A percentile compares a stretch with the other conserved stretches of the same genome.
These are phyloP conservation scores for Leccinum ochraceum DNA, from an alignment of 768 basidiomycete species.

Conservation along the genomic window DNA sequence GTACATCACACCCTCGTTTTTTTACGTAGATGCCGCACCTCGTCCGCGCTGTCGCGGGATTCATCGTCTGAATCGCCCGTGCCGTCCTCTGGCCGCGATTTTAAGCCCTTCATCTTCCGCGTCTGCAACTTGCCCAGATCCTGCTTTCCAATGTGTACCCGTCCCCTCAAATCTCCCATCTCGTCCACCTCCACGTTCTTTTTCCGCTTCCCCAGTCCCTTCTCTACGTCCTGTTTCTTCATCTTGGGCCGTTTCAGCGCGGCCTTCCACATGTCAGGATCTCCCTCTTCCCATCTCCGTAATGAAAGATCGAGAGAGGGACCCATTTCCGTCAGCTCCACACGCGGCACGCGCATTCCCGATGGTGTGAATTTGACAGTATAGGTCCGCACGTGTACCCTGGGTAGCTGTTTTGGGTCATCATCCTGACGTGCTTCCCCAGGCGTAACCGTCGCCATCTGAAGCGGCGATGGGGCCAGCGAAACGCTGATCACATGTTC, in stretches of 20 bases:
- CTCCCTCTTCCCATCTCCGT: conserved; percentile 72
- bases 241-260: conserved; percentile 86
- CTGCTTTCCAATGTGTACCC: conserved; percentile 87
- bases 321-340: conserved; percentile 86
- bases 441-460: not conserved
- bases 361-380: conserved; percentile 72
- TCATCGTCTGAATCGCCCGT: not conserved
- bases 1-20: conserved; percentile 13
- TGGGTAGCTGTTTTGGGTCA: conserved; percentile 58
- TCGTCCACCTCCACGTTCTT: conserved; percentile 97
- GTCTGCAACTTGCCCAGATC: conserved; percentile 85
- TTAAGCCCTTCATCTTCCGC: conserved; percentile 96
- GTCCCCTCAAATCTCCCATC: conserved; percentile 95
- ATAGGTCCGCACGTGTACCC: conserved; percentile 88
- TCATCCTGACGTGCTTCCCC: conserved; percentile 38
- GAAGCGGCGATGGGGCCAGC: conserved; percentile 60
- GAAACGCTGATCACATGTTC: conserved; percentile 88
- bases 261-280: conserved; percentile 75
- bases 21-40: conserved; percentile 22
- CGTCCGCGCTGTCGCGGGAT: conserved; percentile 18
- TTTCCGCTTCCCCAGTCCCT: conserved; percentile 85
- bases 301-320: conserved; percentile 84
- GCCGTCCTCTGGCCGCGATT: conserved; percentile 33
- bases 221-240: conserved; percentile 84
- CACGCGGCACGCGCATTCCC: conserved; percentile 77